Conservation (phyloP, 2,329 filamentous ascomycete species). For the Colletotrichum truncatum region DNA sequence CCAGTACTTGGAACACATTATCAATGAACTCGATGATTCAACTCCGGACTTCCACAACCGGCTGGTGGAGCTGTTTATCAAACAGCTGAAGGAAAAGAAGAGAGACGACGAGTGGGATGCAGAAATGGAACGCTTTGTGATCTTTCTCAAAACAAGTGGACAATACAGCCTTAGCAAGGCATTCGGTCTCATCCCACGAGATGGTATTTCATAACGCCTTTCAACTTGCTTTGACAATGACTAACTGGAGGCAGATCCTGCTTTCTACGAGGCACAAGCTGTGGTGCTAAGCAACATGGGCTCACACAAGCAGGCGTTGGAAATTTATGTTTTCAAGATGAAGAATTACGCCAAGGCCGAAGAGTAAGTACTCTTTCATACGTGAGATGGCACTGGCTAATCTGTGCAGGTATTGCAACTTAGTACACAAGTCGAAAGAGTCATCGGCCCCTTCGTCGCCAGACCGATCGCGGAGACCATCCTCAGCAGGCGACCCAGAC, state of each 20-base stretch:
- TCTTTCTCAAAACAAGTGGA: conserved; percentile 78
- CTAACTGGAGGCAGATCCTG: conserved; percentile 66
- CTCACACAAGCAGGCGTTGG: conserved; percentile 92
- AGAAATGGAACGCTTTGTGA: conserved; percentile 73
- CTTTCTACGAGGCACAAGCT: conserved; percentile 89
- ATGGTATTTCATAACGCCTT: conserved; percentile 62
- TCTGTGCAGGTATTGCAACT: conserved; percentile 81
- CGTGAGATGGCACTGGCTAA: conserved; percentile 27
- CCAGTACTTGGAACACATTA: conserved; percentile 89
- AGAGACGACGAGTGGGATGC: conserved; percentile 61
- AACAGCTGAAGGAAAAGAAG: conserved; percentile 59
- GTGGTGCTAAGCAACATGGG: conserved; percentile 95
- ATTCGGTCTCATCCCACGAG: conserved; percentile 79
- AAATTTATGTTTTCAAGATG: conserved; percentile 97
- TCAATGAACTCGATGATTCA: conserved; percentile 84
- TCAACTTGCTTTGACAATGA: conserved; percentile 26
- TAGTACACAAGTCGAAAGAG: conserved; percentile 73
- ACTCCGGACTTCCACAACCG: conserved; percentile 89
- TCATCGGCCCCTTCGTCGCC: conserved; percentile 46
- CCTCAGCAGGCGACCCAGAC: conserved; percentile 47
- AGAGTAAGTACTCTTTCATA: conserved; percentile 68
- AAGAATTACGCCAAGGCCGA: conserved; percentile 89
- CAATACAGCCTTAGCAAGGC: conserved; percentile 85
- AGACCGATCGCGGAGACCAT: conserved; percentile 37
- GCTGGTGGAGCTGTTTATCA: conserved; percentile 75